Base-by-base conservation (phyloP, 345 rosid genomes). In the Populus davidiana region DNA sequence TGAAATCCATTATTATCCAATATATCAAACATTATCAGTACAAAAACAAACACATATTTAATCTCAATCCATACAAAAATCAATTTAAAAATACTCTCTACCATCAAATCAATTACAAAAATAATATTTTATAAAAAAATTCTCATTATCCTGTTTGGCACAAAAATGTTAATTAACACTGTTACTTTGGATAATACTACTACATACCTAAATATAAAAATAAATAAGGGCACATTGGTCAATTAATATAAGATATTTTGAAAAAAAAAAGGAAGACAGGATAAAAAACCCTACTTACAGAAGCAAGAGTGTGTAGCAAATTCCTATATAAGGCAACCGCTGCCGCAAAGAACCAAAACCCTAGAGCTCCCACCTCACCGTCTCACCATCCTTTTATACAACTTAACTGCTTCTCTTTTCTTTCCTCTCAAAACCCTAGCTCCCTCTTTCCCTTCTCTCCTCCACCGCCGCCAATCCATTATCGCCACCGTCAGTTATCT, bases 351-450 rank as follows among this genome's bases (percentile, higher is more conserved):
- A 13, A 29, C 61, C 14, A 25, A 18, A 77, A 77, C 79, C 79
- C 79, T 77, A 77, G 79, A 29, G 70, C 49, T 31, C 29, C 74
- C 74, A 59, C 79, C 62, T 69, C 79, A 76, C 39, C 10, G 20
- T 49, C 21, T 21, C 25, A 25, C 5, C 49, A 38, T 50, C 21
- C 49, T 21, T 43, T 21, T 39, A 21, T 39, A 17, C 25, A 11
- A 4, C 62, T 23, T 5, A 8, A 1, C 33, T 10, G 68, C 68
- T 62, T 5, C 8, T 23, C 44, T 18, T 31, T 23, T 16, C 39
- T 27, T 29, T 2, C 7, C 69, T 8, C 70, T 21, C 12, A 56
- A 77, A 69, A 36, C 79, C 61, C 54, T 39, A 20, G 50, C 27
- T 2, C 5, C 47, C 35, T 63, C 12, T 13, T 7, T 8, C 18